These are phyloP conservation scores for Datura wrightii DNA, from an alignment of 257 asterid genomes.

Conservation along the genomic window DNA sequence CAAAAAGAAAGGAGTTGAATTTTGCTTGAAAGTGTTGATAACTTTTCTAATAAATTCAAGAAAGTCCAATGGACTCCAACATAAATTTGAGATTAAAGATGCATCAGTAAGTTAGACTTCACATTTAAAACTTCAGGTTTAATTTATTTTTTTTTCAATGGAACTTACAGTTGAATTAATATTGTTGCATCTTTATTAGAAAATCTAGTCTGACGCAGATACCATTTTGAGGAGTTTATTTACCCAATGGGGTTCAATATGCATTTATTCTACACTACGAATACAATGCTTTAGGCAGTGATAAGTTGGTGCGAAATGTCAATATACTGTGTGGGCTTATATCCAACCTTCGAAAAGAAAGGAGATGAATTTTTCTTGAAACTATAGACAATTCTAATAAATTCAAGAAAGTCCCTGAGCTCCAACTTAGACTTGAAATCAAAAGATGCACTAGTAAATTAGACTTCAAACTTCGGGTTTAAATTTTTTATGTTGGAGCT, in stretches of 20 bases:
- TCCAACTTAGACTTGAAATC: not conserved
- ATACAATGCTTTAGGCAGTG: not conserved
- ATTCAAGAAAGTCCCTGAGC: not conserved
- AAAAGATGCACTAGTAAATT: not conserved
- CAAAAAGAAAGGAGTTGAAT: not conserved
- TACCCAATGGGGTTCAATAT: not conserved
- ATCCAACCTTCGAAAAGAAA: not conserved
- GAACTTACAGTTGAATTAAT: constrained; percentile 7
- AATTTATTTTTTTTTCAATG: not conserved
- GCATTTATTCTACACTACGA: not conserved
- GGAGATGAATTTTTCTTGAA: not conserved
- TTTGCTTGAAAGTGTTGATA: not conserved
- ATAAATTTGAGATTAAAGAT: not conserved
- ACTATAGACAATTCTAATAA: not conserved
- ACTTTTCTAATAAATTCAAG: not conserved
- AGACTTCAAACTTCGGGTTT: not conserved
- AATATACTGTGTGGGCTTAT: not conserved
- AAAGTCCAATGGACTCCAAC: not conserved
- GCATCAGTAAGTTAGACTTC: not conserved
- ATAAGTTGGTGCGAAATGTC: not conserved
- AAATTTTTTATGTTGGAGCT: not conserved
- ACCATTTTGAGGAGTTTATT: constrained; percentile 5
- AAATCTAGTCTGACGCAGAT: not conserved
- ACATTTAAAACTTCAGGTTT: not conserved
- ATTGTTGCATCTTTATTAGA: not conserved